Percentiles rank a stretch among this genome's conserved stretches.
Evolutionary conservation across 371 early-diverging fungal species (phyloP).

Genomic region (Syncephalis plumigaleata): DNA sequence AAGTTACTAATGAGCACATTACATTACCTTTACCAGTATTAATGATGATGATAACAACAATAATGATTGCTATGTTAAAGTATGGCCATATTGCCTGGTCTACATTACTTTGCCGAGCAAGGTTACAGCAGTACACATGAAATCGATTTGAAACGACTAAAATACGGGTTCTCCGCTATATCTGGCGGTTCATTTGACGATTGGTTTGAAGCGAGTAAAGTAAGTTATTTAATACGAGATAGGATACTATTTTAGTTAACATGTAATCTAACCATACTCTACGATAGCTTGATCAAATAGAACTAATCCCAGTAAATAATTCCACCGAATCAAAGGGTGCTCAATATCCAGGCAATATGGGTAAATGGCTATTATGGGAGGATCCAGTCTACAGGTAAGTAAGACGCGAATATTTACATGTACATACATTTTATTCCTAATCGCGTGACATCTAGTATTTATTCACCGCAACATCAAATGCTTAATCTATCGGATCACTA

Average conservation of each 20-base stretch:
- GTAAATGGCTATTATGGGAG: constrained; percentile 80
- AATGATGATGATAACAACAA: constrained; percentile 45
- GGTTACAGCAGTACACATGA: constrained; percentile 42
- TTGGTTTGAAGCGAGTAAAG: constrained; percentile 12
- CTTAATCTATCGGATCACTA: constrained; percentile 50
- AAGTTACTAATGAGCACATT: constrained; percentile 4
- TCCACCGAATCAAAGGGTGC: too few species aligned
- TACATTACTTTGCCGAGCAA: constrained; percentile 59
- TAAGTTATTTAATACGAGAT: too few species aligned
- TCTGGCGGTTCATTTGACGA: constrained; percentile 65
- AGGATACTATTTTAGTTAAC: constrained; percentile 7
- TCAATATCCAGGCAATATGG: constrained; percentile 37
- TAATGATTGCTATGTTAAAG: constrained; percentile 27
- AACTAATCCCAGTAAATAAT: constrained; percentile 9
- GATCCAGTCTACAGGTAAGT: constrained; percentile 13
- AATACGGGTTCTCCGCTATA: constrained; percentile 50
- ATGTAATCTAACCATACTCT: not conserved
- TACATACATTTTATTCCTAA: constrained; percentile 23
- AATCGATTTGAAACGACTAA: constrained; percentile 31
- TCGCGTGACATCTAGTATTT: constrained; percentile 42
- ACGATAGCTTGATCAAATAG: too few species aligned
- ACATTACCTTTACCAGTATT: not conserved
- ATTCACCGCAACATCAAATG: constrained; percentile 54
- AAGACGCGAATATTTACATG: too few species aligned
- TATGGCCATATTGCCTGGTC: constrained; percentile 34